These are phyloP conservation scores for Aspergillus taichungensis DNA, from an alignment of 495 filamentous ascomycete species.

Conservation along the genomic window DNA sequence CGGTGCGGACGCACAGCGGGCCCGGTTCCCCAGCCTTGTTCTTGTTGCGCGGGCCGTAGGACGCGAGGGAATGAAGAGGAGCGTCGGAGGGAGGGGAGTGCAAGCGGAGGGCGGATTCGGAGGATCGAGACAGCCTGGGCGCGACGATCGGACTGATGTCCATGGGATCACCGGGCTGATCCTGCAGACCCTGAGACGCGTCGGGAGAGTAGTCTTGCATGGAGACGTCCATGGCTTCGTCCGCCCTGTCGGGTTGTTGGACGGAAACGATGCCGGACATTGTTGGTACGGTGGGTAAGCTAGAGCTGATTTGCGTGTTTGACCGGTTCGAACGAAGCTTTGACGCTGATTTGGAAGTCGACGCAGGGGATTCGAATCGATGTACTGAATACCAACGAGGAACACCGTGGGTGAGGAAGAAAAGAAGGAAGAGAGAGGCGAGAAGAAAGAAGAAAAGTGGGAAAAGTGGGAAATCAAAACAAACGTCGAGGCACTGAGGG, in stretches of 20 bases:
- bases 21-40: no score
- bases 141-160: slow-evolving; percentile 7
- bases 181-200: neutral
- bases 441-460: neutral
- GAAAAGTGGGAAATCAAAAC: neutral
- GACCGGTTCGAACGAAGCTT: no score
- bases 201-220: slow-evolving; percentile 5
- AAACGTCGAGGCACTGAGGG: neutral
- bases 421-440: neutral
- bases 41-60: no score
- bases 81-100: neutral
- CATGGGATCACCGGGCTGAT: slow-evolving; percentile 9
- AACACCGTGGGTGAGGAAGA: neutral
- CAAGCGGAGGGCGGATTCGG: neutral
- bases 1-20: neutral
- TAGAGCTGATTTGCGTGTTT: no score
- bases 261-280: slow-evolving; percentile 7
- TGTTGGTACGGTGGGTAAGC: neutral
- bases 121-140: neutral
- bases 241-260: slow-evolving; percentile 6
- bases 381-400: neutral
- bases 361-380: neutral
- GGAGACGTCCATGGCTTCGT: slow-evolving; percentile 6
- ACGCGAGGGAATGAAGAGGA: neutral
- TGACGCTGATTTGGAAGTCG: no score